These are phyloP conservation scores for Schoenoplectus tabernaemontani DNA, from an alignment of 202 grass and related monocot genomes.

Conservation along the genomic window DNA sequence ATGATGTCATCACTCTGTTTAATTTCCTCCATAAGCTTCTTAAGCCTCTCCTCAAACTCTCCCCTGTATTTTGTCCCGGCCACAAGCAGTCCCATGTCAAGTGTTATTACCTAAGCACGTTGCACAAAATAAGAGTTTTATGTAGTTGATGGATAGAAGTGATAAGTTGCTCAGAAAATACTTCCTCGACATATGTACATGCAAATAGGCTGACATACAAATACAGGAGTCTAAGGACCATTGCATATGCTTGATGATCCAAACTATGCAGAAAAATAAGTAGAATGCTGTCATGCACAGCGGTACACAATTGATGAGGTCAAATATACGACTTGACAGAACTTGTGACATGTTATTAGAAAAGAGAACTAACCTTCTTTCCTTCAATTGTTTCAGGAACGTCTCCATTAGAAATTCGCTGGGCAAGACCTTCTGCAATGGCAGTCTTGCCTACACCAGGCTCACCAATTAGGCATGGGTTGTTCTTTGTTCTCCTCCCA, in stretches of 20 bases:
- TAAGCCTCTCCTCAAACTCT: conserved; percentile 82
- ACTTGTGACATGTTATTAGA: neutral
- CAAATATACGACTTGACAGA: neutral
- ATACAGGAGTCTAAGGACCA: neutral
- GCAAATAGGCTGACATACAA: neutral
- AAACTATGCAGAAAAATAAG: neutral
- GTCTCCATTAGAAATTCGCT: conserved; percentile 71
- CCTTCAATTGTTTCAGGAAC: conserved; percentile 96
- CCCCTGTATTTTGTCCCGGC: conserved; percentile 90
- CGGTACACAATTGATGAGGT: neutral
- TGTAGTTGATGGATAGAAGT: neutral
- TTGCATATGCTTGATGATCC: neutral
- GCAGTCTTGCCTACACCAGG: conserved; percentile 91
- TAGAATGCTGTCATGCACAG: neutral
- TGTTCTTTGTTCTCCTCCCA: conserved; percentile 85
- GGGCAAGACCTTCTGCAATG: conserved; percentile 89
- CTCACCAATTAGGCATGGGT: conserved; percentile 84
- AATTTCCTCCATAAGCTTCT: conserved; percentile 94
- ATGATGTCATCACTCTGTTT: conserved; percentile 89
- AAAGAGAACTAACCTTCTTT: conserved; percentile 59
- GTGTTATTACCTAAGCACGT: conserved; percentile 63
- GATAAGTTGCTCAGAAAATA: neutral
- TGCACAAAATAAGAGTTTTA: neutral
- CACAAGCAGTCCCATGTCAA: conserved; percentile 94
- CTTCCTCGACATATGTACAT: neutral